Evolutionary conservation across 2,329 filamentous ascomycete species (phyloP).

Genomic region (Pseudogymnoascus sp.): DNA sequence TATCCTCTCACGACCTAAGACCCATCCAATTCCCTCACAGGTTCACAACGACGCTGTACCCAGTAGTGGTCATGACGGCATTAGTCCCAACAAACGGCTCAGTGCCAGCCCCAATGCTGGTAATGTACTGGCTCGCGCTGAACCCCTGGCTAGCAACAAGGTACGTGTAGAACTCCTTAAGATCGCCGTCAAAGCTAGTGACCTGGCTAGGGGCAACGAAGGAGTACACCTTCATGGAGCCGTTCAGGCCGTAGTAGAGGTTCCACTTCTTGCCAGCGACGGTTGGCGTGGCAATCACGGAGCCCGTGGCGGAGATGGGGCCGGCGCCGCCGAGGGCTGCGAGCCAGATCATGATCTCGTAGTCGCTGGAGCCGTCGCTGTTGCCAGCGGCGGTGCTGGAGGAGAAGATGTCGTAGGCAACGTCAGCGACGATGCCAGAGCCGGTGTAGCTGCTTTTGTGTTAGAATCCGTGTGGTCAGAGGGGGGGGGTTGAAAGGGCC

Average conservation of each 20-base stretch:
- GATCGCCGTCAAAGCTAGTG: constrained; percentile 49
- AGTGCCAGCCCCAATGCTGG: constrained; percentile 47
- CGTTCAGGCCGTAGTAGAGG: constrained; percentile 55
- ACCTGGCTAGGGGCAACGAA: constrained; percentile 45
- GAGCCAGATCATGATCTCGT: constrained; percentile 62
- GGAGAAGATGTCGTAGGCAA: constrained; percentile 58
- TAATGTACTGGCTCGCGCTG: constrained; percentile 43
- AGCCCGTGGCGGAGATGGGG: constrained; percentile 47
- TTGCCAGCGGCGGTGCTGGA: constrained; percentile 31
- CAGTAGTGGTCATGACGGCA: constrained; percentile 36
- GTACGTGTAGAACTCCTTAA: constrained; percentile 51
- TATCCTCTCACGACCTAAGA: background rate
- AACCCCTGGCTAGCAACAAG: constrained; percentile 43
- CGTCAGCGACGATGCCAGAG: constrained; percentile 45
- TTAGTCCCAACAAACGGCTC: constrained; percentile 48
- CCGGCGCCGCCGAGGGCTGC: constrained; percentile 49
- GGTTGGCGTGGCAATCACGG: constrained; percentile 44
- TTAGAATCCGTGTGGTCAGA: background rate
- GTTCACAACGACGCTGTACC: constrained; percentile 24
- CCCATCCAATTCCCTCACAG: background rate
- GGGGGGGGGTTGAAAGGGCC: too few relatives aligned
- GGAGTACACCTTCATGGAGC: constrained; percentile 52
- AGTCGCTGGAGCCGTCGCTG: constrained; percentile 40
- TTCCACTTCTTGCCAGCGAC: constrained; percentile 50
- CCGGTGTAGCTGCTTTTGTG: constrained; percentile 37